Conservation (phyloP, 202 grass and related monocot species). For the Dendrocalamus latiflorus region DNA sequence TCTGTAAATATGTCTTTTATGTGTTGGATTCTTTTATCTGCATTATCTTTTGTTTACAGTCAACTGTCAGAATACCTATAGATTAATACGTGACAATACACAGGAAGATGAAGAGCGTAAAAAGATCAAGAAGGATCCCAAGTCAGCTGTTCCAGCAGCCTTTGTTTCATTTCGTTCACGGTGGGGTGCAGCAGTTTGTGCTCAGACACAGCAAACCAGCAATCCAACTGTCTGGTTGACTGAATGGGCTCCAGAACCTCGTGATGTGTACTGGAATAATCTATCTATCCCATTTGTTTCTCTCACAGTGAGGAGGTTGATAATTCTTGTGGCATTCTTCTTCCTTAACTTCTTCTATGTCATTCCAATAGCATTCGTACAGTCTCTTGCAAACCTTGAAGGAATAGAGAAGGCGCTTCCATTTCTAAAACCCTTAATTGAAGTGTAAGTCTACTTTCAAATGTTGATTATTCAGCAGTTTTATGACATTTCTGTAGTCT, state of each 20-base stretch:
- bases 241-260: constrained; percentile 95
- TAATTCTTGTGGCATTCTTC: constrained; percentile 75
- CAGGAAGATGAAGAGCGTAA: constrained; percentile 79
- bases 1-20: too few species aligned
- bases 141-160: constrained; percentile 66
- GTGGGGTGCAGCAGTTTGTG: constrained; percentile 93
- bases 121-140: constrained; percentile 74
- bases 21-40: neutral
- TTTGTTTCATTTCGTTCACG: constrained; percentile 89
- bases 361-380: constrained; percentile 68
- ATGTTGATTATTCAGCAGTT: neutral
- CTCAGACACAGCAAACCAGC: constrained; percentile 91
- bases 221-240: constrained; percentile 92
- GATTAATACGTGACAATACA: constrained; percentile 4
- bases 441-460: constrained; percentile 50
- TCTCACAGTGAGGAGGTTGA: constrained; percentile 69
- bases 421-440: constrained; percentile 78
- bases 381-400: constrained; percentile 88
- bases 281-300: constrained; percentile 85
- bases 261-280: constrained; percentile 93
- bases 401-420: constrained; percentile 69
- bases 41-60: constrained; percentile 7
- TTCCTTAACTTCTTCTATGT: constrained; percentile 94
- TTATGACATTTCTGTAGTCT: neutral
- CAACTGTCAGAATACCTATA: neutral